A percentile compares a stretch with the other conserved stretches of the same genome.
Evolutionary conservation across 495 filamentous ascomycete genomes (phyloP).

Genomic region (Penicillium nucicola): DNA sequence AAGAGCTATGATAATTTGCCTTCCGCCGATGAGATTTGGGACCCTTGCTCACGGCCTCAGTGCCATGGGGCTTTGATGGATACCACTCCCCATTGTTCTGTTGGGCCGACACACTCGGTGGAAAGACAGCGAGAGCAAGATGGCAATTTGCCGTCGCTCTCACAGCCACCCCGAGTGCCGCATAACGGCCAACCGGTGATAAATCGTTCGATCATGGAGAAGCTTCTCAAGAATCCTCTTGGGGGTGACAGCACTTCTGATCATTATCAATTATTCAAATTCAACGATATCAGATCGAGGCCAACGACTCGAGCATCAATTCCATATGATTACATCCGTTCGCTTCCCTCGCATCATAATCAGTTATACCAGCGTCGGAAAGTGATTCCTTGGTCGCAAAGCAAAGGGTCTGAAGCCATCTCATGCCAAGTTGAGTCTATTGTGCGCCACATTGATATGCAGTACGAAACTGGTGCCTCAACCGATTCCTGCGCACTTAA

Average conservation of each 20-base stretch:
- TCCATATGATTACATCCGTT: not conserved
- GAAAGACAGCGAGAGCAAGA: not conserved
- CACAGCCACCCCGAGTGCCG: not conserved
- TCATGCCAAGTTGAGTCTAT: constrained; percentile 1
- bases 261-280: not conserved
- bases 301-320: not conserved
- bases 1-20: constrained; percentile 27
- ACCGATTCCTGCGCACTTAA: not conserved
- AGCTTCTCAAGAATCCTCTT: not conserved
- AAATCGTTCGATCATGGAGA: not conserved
- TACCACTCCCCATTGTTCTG: not conserved
- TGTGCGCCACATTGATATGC: not conserved
- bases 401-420: not conserved
- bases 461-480: not conserved
- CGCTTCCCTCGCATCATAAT: not conserved
- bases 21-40: constrained; percentile 27
- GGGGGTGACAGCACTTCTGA: not conserved
- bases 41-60: constrained; percentile 13
- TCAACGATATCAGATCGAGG: not conserved
- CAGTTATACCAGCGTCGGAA: not conserved
- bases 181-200: not conserved
- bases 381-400: not conserved
- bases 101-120: not conserved
- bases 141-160: not conserved
- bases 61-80: constrained; percentile 15